Conservation (phyloP, 2,329 filamentous ascomycete genomes). For the Seiridium unicorne region DNA sequence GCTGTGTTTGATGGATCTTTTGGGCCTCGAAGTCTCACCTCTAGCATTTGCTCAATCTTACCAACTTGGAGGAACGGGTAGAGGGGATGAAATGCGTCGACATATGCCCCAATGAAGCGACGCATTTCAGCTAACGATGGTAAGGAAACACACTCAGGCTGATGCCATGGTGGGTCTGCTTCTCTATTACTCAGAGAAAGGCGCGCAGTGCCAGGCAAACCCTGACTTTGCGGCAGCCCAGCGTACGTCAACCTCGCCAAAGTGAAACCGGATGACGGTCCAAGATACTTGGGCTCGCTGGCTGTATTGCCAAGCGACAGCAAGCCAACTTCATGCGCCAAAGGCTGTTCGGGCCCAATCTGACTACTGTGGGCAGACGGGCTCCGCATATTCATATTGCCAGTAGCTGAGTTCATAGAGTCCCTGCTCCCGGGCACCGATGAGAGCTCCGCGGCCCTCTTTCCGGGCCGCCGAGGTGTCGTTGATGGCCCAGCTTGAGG, state of each 20-base stretch:
- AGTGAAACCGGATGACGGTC: slow-evolving; percentile 21
- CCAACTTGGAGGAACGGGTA: slow-evolving; percentile 24
- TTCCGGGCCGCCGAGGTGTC: too few species aligned
- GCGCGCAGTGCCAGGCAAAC: slow-evolving; percentile 2
- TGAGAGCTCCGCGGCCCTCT: too few species aligned
- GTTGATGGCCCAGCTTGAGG: too few species aligned
- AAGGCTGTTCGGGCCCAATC: slow-evolving; percentile 10
- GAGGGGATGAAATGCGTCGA: slow-evolving; percentile 20
- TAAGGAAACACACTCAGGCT: background rate
- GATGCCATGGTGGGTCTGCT: background rate
- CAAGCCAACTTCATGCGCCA: slow-evolving; percentile 21
- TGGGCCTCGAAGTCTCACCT: background rate
- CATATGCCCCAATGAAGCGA: slow-evolving; percentile 16
- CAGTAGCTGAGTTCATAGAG: background rate
- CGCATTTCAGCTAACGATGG: slow-evolving; percentile 12
- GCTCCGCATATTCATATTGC: background rate
- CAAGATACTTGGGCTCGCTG: slow-evolving; percentile 22
- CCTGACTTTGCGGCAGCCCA: slow-evolving; percentile 13
- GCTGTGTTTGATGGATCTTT: background rate
- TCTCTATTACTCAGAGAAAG: background rate
- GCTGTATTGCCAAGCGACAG: slow-evolving; percentile 17
- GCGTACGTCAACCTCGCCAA: slow-evolving; percentile 21
- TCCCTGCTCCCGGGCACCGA: too few species aligned
- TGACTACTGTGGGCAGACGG: slow-evolving; percentile 3
- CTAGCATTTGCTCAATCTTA: slow-evolving; percentile 18